phyloP scores from a whole-genome alignment of 2,329 filamentous ascomycete genomes.

The Rhynchosporium agropyri region DNA sequence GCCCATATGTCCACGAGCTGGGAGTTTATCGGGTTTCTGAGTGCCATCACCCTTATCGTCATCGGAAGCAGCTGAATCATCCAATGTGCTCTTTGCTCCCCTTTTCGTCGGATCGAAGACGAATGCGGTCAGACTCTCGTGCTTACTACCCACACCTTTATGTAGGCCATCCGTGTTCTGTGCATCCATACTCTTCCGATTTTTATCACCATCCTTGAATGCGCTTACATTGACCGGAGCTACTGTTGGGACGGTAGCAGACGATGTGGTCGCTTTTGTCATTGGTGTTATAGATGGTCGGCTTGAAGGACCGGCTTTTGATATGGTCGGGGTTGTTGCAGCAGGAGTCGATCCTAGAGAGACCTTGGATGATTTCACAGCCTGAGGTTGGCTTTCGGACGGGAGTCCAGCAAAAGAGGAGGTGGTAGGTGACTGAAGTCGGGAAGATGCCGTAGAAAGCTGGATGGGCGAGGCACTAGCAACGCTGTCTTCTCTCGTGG shows the following conservation, averaged over 20 bases:
- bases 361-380: constrained; percentile 40
- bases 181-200: constrained; percentile 42
- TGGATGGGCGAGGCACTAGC: constrained; percentile 44
- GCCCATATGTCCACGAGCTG: constrained; percentile 25
- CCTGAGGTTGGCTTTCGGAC: constrained; percentile 40
- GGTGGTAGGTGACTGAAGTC: constrained; percentile 40
- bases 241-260: constrained; percentile 46
- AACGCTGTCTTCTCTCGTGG: constrained; percentile 46
- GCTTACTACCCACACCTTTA: constrained; percentile 17
- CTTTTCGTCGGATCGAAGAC: constrained; percentile 29
- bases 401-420: constrained; percentile 37
- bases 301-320: constrained; percentile 36
- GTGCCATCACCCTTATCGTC: constrained; percentile 23
- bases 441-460: constrained; percentile 39
- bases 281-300: constrained; percentile 40
- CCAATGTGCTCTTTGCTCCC: constrained; percentile 23
- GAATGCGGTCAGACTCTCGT: constrained; percentile 28
- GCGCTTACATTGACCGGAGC: constrained; percentile 54
- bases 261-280: constrained; percentile 40
- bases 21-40: neutral
- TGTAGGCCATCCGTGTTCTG: constrained; percentile 31
- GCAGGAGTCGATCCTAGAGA: constrained; percentile 36
- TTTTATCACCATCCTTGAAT: constrained; percentile 52
- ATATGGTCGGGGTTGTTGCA: constrained; percentile 34
- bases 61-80: constrained; percentile 34